phyloP scores from a whole-genome alignment of 1,284 basidiomycete species.

The Caloboletus firmus region DNA sequence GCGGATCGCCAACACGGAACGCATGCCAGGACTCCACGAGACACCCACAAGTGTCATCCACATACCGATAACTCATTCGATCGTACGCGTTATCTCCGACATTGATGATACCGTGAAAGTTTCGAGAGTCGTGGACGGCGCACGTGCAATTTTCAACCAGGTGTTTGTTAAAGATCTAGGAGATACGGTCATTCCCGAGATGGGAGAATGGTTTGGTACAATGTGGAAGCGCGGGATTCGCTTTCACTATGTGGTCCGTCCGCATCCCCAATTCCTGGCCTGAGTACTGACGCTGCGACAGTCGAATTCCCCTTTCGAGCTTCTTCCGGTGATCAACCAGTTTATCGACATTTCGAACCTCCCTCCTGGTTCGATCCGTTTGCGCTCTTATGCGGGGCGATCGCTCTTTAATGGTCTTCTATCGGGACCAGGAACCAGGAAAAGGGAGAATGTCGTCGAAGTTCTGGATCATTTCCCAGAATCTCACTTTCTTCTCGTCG shows the following conservation, averaged over 20 bases:
- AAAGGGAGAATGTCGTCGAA: constrained; percentile 75
- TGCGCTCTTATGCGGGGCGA: constrained; percentile 68
- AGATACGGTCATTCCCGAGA: constrained; percentile 81
- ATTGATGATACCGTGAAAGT: constrained; percentile 94
- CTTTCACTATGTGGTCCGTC: constrained; percentile 84
- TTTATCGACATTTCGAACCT: constrained; percentile 75
- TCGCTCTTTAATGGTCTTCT: constrained; percentile 76
- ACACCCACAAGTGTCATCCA: constrained; percentile 18
- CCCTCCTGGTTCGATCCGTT: constrained; percentile 14
- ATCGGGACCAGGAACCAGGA: constrained; percentile 75
- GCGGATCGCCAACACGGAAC: constrained; percentile 39
- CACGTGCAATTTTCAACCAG: constrained; percentile 73
- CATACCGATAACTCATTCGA: constrained; percentile 32
- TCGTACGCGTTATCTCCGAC: constrained; percentile 83
- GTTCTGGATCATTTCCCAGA: constrained; percentile 76
- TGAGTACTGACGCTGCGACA: constrained; percentile 38
- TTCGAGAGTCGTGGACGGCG: constrained; percentile 71
- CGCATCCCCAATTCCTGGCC: not conserved
- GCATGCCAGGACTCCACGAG: constrained; percentile 37
- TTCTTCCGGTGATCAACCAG: constrained; percentile 77
- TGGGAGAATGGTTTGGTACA: constrained; percentile 78
- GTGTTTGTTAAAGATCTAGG: constrained; percentile 76
- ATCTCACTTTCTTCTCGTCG: constrained; percentile 78
- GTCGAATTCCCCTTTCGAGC: constrained; percentile 88
- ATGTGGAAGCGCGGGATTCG: constrained; percentile 70